These are phyloP conservation scores for Abrus precatorius DNA, from an alignment of 306 rosid genomes.

Conservation along the genomic window DNA sequence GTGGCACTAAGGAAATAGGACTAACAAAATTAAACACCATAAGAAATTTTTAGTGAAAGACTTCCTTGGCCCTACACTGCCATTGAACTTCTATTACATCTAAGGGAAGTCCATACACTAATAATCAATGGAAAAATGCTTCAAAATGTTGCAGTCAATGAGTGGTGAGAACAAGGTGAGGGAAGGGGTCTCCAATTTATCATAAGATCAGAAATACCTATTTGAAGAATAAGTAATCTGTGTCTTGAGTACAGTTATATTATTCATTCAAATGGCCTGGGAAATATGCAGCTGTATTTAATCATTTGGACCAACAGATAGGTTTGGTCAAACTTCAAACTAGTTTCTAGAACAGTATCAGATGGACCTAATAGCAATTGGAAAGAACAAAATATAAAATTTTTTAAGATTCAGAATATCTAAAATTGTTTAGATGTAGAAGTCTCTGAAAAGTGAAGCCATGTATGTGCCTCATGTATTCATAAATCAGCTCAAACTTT, in stretches of 20 bases:
- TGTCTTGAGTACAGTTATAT: slow-evolving; percentile 1
- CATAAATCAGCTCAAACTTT: slow-evolving; percentile 20
- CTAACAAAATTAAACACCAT: background rate
- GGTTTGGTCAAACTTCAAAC: background rate
- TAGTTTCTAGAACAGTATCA: background rate
- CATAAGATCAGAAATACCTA: background rate
- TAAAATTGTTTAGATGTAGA: too few species aligned
- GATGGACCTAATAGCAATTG: slow-evolving; percentile 8
- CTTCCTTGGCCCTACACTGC: background rate
- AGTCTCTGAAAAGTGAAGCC: slow-evolving; percentile 11
- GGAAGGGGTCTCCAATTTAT: background rate
- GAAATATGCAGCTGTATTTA: background rate
- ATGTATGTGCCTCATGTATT: slow-evolving; percentile 2
- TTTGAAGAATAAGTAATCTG: slow-evolving; percentile 13
- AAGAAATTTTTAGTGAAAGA: background rate
- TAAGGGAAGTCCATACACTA: slow-evolving; percentile 5
- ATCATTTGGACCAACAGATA: background rate
- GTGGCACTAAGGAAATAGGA: background rate
- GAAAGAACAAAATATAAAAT: slow-evolving; percentile 14
- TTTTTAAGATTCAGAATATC: background rate
- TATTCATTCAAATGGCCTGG: background rate
- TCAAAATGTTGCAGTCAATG: slow-evolving; percentile 17
- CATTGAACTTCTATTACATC: background rate
- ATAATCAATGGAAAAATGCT: background rate
- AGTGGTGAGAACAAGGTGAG: background rate